phyloP scores from a whole-genome alignment of 1,139 yeast species.

The Pichia sp. region DNA sequence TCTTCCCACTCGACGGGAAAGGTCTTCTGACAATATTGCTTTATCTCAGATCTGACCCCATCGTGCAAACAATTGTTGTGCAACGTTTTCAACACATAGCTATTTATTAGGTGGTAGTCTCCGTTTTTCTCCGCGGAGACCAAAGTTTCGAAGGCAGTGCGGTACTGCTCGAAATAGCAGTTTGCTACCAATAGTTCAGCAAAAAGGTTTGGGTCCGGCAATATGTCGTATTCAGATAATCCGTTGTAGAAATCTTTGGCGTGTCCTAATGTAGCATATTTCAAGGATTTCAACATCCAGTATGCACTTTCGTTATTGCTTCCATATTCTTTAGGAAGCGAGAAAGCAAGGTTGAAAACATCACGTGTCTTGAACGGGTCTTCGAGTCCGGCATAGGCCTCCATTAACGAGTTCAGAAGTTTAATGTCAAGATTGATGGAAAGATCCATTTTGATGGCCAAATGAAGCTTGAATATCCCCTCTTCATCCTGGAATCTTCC shows the following conservation, averaged over 20 bases:
- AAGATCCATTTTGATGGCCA: constrained; percentile 63
- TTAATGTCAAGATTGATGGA: constrained; percentile 54
- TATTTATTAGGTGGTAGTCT: constrained; percentile 39
- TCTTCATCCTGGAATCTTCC: constrained; percentile 58
- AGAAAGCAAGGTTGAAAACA: constrained; percentile 54
- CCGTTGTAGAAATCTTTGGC: constrained; percentile 65
- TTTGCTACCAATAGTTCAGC: constrained; percentile 69
- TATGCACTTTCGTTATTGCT: constrained; percentile 67
- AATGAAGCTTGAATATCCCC: constrained; percentile 66
- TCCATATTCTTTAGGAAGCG: constrained; percentile 46
- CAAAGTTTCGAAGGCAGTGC: constrained; percentile 54
- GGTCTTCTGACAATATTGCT: constrained; percentile 49
- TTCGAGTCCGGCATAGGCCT: constrained; percentile 62
- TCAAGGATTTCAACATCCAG: constrained; percentile 66
- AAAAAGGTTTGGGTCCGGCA: constrained; percentile 54
- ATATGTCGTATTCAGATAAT: constrained; percentile 49
- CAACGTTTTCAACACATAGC: constrained; percentile 51
- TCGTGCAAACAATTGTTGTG: constrained; percentile 59
- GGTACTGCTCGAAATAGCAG: constrained; percentile 62
- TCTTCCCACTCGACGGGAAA: constrained; percentile 48
- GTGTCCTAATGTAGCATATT: constrained; percentile 55
- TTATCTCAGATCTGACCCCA: constrained; percentile 45
- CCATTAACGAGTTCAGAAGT: constrained; percentile 59
- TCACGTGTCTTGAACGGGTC: constrained; percentile 60
- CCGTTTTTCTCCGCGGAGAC: constrained; percentile 51